Conservation (phyloP, 768 basidiomycete genomes). For the Pleurotus pulmonarius region DNA sequence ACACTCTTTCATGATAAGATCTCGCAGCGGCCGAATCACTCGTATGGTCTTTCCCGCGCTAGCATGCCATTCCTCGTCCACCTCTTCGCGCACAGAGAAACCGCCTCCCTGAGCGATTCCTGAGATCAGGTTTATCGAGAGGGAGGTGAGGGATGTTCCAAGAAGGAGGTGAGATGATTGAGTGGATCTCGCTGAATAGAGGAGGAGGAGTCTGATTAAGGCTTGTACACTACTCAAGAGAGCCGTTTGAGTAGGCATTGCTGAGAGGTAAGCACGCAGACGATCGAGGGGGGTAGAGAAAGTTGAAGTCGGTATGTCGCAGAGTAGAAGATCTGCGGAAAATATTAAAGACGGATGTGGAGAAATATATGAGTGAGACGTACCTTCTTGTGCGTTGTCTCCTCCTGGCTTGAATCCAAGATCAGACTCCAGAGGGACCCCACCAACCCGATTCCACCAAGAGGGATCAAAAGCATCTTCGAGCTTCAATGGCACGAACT, state of each 20-base stretch:
- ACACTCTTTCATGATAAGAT: constrained; percentile 78
- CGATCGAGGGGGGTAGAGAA: constrained; percentile 19
- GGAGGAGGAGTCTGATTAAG: constrained; percentile 63
- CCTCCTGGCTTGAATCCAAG: constrained; percentile 31
- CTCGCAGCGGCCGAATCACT: constrained; percentile 65
- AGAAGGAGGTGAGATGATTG: constrained; percentile 73
- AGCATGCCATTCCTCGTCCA: constrained; percentile 67
- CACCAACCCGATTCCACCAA: constrained; percentile 60
- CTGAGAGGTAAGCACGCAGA: constrained; percentile 50
- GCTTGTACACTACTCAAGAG: constrained; percentile 52
- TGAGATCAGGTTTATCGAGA: constrained; percentile 72
- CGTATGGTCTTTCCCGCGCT: constrained; percentile 28
- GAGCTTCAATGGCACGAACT: constrained; percentile 60
- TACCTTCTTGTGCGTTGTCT: constrained; percentile 53
- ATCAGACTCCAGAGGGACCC: constrained; percentile 18
- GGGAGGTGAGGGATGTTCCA: constrained; percentile 74
- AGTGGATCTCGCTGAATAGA: constrained; percentile 57
- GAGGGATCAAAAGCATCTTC: constrained; percentile 69
- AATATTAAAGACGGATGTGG: not conserved
- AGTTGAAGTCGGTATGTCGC: constrained; percentile 15
- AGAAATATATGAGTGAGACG: constrained; percentile 3
- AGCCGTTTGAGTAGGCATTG: constrained; percentile 75
- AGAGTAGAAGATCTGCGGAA: constrained; percentile 27
- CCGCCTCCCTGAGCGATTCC: constrained; percentile 76
- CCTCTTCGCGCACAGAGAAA: constrained; percentile 63